Evolutionary conservation across 2,329 filamentous ascomycete genomes (phyloP), one percentile per base, ranked within the genome.

Genomic region (Lachnellula suecica): DNA sequence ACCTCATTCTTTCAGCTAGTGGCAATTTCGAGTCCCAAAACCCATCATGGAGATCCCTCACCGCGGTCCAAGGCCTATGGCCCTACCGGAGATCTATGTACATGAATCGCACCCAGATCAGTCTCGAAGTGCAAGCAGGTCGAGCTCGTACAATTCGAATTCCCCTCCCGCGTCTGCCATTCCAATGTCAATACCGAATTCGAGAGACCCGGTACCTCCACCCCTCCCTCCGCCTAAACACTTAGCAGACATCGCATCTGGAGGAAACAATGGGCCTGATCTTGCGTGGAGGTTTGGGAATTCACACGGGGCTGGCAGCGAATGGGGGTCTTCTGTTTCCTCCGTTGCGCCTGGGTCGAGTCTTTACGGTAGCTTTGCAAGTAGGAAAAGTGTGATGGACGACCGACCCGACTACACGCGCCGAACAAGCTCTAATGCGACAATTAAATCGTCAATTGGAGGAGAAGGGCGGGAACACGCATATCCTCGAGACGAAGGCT

Each of bases 261-360:
- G 51, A 20, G 81, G 81, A 44, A 74, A 79, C 63, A 83, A 85
- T 70, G 82, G 82, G 31, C 75, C 79, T 61, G 84, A 87, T 69
- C 73, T 78, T 41, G 82, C 79, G 53, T 87, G 82, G 82, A 73
- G 79, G 66, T 83, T 80, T 76, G 81, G 78, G 57, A 85, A 87
- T 68, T 73, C 74, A 46, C 73, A 72, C 42, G 74, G 72, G 53
- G 69, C 75, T 52, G 66, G 68, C 47, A 67, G 70, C 45, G 72
- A 74, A 58, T 76, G 79, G 65, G 74, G 73, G 49, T 68, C 67
- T 44, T 55, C 60, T 13, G 53, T 58, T 13, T 65, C 76, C 4
- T 74, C 75, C 10, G 74, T 79, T 41, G 73, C 72, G 42, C 71
- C 74, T 3, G 68, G 70, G n/a, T 79, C 77, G 41, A 80, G 77